phyloP scores from a whole-genome alignment of 768 basidiomycete genomes.

The Tylopilus balloui region DNA sequence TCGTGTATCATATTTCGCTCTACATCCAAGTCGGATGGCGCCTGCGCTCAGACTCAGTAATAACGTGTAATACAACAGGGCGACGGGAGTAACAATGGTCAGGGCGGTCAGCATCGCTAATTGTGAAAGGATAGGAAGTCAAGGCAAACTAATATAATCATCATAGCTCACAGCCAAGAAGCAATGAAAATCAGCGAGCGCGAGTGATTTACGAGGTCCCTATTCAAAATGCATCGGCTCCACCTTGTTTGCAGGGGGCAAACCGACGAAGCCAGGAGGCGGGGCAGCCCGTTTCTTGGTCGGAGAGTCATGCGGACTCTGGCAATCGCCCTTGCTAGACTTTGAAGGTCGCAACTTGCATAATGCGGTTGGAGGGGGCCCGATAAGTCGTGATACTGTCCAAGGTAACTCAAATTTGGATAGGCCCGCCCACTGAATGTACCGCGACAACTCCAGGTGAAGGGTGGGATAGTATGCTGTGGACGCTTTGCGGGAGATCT shows the following conservation, averaged over 20 bases:
- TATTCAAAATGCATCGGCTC: slow-evolving; percentile 43
- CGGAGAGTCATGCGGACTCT: slow-evolving; percentile 23
- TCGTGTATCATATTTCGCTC: slow-evolving; percentile 11
- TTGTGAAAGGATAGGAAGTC: background rate
- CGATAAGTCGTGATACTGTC: slow-evolving; percentile 73
- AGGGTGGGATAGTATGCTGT: slow-evolving; percentile 90
- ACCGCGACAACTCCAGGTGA: slow-evolving; percentile 90
- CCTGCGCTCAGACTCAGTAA: slow-evolving; percentile 7
- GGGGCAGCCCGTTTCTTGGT: slow-evolving; percentile 19
- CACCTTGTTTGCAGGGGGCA: slow-evolving; percentile 41
- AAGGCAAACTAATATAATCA: slow-evolving; percentile 8
- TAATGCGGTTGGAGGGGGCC: slow-evolving; percentile 64
- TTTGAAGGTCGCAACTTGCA: slow-evolving; percentile 37
- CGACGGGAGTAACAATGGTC: background rate
- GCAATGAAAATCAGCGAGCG: background rate
- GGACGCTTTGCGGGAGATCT: slow-evolving; percentile 96
- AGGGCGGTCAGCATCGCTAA: slow-evolving; percentile 14
- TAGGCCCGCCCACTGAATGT: slow-evolving; percentile 60
- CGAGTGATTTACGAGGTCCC: background rate
- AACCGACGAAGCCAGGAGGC: slow-evolving; percentile 15
- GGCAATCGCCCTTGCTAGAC: slow-evolving; percentile 8
- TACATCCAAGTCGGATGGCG: slow-evolving; percentile 12
- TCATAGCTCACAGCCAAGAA: slow-evolving; percentile 6
- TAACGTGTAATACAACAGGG: slow-evolving; percentile 21
- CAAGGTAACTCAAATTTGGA: slow-evolving; percentile 79